Conservation (phyloP, 345 rosid genomes). For the Geranium brycei region DNA sequence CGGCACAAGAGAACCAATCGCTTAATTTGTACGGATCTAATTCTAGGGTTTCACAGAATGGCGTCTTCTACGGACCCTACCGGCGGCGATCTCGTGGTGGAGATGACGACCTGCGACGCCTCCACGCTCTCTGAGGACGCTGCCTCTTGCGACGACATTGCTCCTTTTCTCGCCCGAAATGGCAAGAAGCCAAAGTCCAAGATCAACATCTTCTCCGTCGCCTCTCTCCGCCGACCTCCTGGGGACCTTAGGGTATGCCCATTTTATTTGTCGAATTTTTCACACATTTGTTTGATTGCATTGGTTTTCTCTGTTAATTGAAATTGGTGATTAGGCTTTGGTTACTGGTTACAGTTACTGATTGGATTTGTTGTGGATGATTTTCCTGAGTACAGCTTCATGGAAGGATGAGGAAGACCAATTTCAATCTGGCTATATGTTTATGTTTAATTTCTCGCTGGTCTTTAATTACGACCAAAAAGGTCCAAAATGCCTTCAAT, state of each 20-base stretch:
- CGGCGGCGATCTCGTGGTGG: too few relatives aligned
- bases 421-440: background rate
- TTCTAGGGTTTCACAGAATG: too few relatives aligned
- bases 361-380: background rate
- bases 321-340: background rate
- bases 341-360: background rate
- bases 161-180: conserved; percentile 45
- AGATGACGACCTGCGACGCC: too few relatives aligned
- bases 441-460: too few relatives aligned
- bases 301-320: background rate
- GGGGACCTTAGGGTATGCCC: conserved; percentile 17
- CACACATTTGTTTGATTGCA: conserved; percentile 2
- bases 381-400: background rate
- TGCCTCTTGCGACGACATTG: conserved; percentile 43
- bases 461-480: too few relatives aligned
- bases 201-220: conserved; percentile 61
- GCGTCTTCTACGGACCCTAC: too few relatives aligned
- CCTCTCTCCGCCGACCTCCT: conserved; percentile 50
- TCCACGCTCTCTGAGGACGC: conserved; percentile 4
- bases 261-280: too few relatives aligned
- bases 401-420: background rate
- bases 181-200: conserved; percentile 36
- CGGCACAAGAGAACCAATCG: too few relatives aligned
- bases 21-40: too few relatives aligned
- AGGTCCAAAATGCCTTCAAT: background rate